These are phyloP conservation scores for Umbellularia californica DNA, from an alignment of 164 flowering plant genomes.

Conservation along the genomic window DNA sequence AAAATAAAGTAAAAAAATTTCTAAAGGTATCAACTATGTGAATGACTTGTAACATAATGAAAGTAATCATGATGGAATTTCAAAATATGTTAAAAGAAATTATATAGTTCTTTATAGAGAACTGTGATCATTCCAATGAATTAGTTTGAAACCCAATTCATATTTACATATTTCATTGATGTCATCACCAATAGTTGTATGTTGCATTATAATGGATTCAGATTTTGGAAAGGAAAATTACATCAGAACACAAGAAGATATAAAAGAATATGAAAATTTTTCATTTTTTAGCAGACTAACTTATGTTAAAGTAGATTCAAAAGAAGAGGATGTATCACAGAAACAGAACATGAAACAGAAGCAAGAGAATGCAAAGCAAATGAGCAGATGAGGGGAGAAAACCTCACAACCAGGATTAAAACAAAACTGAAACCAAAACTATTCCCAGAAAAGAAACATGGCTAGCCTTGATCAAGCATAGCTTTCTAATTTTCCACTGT, in stretches of 20 bases:
- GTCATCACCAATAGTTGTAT: background rate
- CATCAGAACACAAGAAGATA: background rate
- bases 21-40: background rate
- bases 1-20: no score
- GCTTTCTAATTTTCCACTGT: background rate
- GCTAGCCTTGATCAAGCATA: background rate
- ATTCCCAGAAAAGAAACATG: background rate
- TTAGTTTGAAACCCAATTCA: background rate
- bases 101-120: background rate
- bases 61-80: background rate
- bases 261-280: background rate
- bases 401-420: background rate
- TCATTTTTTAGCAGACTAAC: no score
- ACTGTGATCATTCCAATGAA: background rate
- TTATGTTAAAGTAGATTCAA: no score
- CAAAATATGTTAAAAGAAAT: background rate
- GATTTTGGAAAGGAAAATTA: background rate
- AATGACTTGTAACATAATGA: background rate
- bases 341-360: background rate
- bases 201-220: background rate
- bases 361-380: background rate
- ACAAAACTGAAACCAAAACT: background rate
- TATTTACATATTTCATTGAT: background rate
- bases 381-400: background rate
- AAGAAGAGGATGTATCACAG: no score